Evolutionary conservation across 495 filamentous ascomycete species (phyloP), one percentile per base, ranked within the genome.

Genomic region (Lentithecium fluviatile): DNA sequence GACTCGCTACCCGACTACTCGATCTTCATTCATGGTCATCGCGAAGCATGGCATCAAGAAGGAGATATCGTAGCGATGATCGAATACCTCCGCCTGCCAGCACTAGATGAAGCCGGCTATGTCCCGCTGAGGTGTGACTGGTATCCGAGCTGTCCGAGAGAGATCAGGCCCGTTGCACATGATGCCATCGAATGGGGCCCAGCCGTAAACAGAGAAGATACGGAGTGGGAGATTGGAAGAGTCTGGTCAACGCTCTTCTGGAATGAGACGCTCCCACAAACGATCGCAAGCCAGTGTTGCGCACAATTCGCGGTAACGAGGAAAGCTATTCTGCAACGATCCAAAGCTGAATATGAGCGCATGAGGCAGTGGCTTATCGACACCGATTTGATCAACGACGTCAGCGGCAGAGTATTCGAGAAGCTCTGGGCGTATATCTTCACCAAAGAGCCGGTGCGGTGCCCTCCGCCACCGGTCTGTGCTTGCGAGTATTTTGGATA

Each of bases 321-420:
- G 19, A 65, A 73, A 19, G 64, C 68, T 1, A 65, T 76, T 26
- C 79, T 72, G 15, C 71, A 78, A 6, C 78, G 85, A 32, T 82
- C 85, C 12, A 76, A 73, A 25, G 76, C 77, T 1, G 80, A 82
- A 15, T 91, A 82, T 69, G 69, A 83, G 40, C 80, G 73, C 50
- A 83, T 82, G 66, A 79, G 86, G 34, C 81, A 88, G 70, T 90
- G 86, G 86, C 70, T 90, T 26, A 62, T 88, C 19, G 74, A 78
- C 38, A 86, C 82, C 12, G 74, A 80, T 23, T 67, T 83, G 34
- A 79, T 78, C 59, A 84, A 90, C 69, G 83, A 83, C 56, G 77
- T 90, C 45, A 79, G 83, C 2, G 88, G 88, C 3, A 78, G 87
- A 24, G 78, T 88, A 11, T 86, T 84, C 80, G 87, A 89, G 75